A percentile compares a stretch with the other conserved stretches of the same genome.
Evolutionary conservation across 257 asterid species (phyloP).

Genomic region (Penstemon newberryi): DNA sequence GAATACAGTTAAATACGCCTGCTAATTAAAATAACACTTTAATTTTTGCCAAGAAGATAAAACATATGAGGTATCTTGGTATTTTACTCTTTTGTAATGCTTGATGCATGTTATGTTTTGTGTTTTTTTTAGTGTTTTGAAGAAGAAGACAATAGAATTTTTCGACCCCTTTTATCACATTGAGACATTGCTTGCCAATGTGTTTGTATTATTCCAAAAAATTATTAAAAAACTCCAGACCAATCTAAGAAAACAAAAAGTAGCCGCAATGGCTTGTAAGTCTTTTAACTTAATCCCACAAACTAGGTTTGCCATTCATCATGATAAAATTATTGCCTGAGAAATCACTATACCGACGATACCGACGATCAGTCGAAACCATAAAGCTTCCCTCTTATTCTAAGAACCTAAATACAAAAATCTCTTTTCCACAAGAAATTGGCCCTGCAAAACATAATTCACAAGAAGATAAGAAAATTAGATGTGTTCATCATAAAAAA

Average conservation of each 20-base stretch:
- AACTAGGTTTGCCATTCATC: conserved; percentile 5
- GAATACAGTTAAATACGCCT: no score
- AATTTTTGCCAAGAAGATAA: no score
- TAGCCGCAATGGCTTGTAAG: conserved; percentile 4
- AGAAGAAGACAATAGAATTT: no score
- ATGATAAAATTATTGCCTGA: conserved; percentile 20
- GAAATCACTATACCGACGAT: not conserved
- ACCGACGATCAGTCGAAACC: conserved; percentile 28
- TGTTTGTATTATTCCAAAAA: not conserved
- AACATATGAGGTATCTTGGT: no score
- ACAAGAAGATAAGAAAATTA: conserved; percentile 7
- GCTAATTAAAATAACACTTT: no score
- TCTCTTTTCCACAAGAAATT: conserved; percentile 5
- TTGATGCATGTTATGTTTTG: no score
- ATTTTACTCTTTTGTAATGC: no score
- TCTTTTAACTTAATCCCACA: conserved; percentile 13
- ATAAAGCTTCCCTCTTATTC: conserved; percentile 25
- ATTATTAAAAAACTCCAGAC: not conserved
- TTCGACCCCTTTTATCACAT: no score
- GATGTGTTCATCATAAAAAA: not conserved
- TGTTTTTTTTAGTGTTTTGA: no score
- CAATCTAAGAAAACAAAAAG: not conserved
- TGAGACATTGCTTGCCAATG: no score
- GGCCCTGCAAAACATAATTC: conserved; percentile 30
- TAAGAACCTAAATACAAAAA: conserved; percentile 27